Evolutionary conservation across 495 filamentous ascomycete genomes (phyloP), one percentile per base, ranked within the genome.

Genomic region (Annulohypoxylon moriforme): DNA sequence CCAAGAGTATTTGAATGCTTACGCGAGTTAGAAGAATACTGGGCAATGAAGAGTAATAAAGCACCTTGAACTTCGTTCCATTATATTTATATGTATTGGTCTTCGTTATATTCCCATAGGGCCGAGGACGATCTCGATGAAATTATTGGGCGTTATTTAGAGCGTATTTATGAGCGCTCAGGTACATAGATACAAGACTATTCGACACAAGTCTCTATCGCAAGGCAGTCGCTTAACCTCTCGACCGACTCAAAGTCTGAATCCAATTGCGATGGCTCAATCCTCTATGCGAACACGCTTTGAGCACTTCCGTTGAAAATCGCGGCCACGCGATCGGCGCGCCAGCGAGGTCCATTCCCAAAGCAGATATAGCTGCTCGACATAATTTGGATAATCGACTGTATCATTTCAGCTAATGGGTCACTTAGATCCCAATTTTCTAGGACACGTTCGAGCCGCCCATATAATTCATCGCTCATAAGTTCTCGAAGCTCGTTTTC

Each of bases 1-100:
- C 82, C 75, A 24, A 81, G 79, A 49, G 81, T 93, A 22, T 63
- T 88, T 34, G 74, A 79, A 36, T 78, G 81, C 46, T 74, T 95
- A 65, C 75, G 67, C 33, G 77, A 88, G 60, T 64, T 89, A 66
- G 76, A 80, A 38, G 78, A 75, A 29, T 76, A 79, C 16, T 85
- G 77, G 81, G 74, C 74, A 29, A 5, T 38, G 1, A 47, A 64
- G 20, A 46, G 61, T 34, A 22, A 33, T 25, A 49, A 56, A 52
- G 46, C 29, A 8, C 33, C 33, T 7, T 60, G 38, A 59, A 14
- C 22, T 11, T 53, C n/a, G 24, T 10, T 11, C 4, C 33, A 11
- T 36, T 10, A 8, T 1, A 36, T 4, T 36, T 9, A n/a, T 36
- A 36, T 8, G 33, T 11, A 36, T 10, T 36, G 10, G 33, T 4